These are phyloP conservation scores for Laguncularia racemosa DNA, from an alignment of 345 rosid genomes.

Conservation along the genomic window DNA sequence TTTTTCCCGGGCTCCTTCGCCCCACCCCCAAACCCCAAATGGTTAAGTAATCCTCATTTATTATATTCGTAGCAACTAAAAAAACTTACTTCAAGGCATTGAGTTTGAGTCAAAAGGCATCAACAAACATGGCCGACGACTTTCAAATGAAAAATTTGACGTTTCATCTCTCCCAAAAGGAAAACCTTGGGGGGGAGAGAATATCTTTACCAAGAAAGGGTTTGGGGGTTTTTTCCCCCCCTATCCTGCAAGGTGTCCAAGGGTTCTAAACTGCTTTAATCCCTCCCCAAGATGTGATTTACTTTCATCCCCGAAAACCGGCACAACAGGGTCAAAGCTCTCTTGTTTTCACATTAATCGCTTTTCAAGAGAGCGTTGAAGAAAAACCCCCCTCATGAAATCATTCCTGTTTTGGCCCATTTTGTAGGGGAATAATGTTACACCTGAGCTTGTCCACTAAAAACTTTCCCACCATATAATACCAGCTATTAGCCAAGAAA, in stretches of 20 bases:
- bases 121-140: too few species aligned
- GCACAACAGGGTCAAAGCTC: constrained; percentile 10
- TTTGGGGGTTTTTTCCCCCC: constrained; percentile 5
- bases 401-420: constrained; percentile 3
- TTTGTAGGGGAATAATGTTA: neutral
- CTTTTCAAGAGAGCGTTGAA: neutral
- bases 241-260: neutral
- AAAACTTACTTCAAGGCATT: too few species aligned
- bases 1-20: too few species aligned
- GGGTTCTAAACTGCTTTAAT: neutral
- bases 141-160: too few species aligned
- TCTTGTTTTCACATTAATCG: too few species aligned
- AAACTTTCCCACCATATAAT: neutral
- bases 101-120: too few species aligned
- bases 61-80: too few species aligned
- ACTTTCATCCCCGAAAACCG: constrained; percentile 6
- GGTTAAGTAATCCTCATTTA: too few species aligned
- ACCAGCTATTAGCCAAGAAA: neutral
- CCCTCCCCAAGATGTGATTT: constrained; percentile 1
- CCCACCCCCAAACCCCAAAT: too few species aligned
- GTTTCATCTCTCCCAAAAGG: constrained; percentile 1
- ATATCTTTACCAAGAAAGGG: constrained; percentile 2
- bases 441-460: neutral
- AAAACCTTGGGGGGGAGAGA: neutral
- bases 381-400: constrained; percentile 1